Base-by-base conservation (phyloP, 768 basidiomycete genomes). In the Tephrocybe sp. region DNA sequence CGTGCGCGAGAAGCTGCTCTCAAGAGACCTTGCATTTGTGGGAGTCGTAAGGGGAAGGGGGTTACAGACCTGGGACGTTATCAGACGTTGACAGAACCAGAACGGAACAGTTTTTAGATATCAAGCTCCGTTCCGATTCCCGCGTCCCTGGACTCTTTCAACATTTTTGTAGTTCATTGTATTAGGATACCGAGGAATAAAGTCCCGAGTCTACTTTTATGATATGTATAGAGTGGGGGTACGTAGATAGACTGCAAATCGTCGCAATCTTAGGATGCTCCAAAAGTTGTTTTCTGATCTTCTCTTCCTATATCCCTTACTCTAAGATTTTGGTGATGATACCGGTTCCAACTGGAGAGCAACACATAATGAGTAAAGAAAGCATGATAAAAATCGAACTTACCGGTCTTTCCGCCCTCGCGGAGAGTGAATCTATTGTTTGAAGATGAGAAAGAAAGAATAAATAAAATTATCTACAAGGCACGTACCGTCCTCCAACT, bases 381-480 rank as follows among this genome's bases (percentile, higher is more conserved):
- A 52, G 4, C n/a, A 40, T 5, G 15, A 34, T 28, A 25, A 31
- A n/a, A n/a, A 18, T 32, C 42, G 16, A 58, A 56, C 25, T 66
- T 85, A 92, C 90, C 80, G 9, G 96, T 98, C 74, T 85, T 95
- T 64, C 92, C 91, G 57, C 92, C 94, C 69, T 97, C 94, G 58
- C 94, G 87, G 51, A 97, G 82, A 21, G 95, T 98, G 73, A 98
- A 97, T 47, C 77, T 77, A 28, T 11, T 28, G 44, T 4, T 32
- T 34, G 26, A 36, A 9, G 26, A 47, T 59, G 42, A 57, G 53
- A 37, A 13, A 25, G n/a, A 21, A 15, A 31, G 30, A 22, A 27
- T 22, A 30, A 19, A 24, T 18, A 21, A 19, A n/a, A 32, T 28
- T 34, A 15, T 43, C 15, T 4, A 44, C 28, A 6, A 12, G n/a